A percentile compares a stretch with the other conserved stretches of the same genome.
phyloP scores from a whole-genome alignment of 345 rosid genomes.

The Lepidium aucheri region DNA sequence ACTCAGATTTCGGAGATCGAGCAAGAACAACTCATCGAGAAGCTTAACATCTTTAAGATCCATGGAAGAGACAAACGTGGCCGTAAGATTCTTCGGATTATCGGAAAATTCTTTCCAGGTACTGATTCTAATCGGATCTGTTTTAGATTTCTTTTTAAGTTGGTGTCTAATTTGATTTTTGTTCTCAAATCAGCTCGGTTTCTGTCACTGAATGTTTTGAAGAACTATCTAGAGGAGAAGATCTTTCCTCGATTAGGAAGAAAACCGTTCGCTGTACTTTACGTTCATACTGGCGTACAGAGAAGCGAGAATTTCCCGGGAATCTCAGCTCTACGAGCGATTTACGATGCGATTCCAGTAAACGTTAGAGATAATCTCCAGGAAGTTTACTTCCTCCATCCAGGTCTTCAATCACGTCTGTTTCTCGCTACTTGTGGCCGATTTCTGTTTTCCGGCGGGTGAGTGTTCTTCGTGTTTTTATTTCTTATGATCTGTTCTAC shows the following conservation, averaged over 20 bases:
- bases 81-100: slow-evolving; percentile 50
- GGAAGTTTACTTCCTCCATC: slow-evolving; percentile 62
- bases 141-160: neutral
- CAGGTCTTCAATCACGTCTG: slow-evolving; percentile 63
- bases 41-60: slow-evolving; percentile 56
- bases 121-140: neutral
- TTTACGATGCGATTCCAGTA: slow-evolving; percentile 59
- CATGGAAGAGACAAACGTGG: slow-evolving; percentile 71
- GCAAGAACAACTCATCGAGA: slow-evolving; percentile 39
- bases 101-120: slow-evolving; percentile 64
- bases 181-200: slow-evolving; percentile 35
- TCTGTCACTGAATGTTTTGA: slow-evolving; percentile 39
- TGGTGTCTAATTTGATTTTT: neutral
- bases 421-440: slow-evolving; percentile 76
- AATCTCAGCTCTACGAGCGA: slow-evolving; percentile 53
- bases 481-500: neutral
- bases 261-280: slow-evolving; percentile 51
- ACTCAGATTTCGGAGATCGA: slow-evolving; percentile 32
- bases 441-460: slow-evolving; percentile 63
- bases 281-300: slow-evolving; percentile 68
- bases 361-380: slow-evolving; percentile 52
- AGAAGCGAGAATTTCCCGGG: slow-evolving; percentile 62
- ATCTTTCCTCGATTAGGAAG: slow-evolving; percentile 45
- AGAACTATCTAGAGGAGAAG: slow-evolving; percentile 44
- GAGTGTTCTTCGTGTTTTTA: neutral